A percentile compares a stretch with the other conserved stretches of the same genome.
Conservation (phyloP, 148 eudicot species). For the Gaultheria prostrata region DNA sequence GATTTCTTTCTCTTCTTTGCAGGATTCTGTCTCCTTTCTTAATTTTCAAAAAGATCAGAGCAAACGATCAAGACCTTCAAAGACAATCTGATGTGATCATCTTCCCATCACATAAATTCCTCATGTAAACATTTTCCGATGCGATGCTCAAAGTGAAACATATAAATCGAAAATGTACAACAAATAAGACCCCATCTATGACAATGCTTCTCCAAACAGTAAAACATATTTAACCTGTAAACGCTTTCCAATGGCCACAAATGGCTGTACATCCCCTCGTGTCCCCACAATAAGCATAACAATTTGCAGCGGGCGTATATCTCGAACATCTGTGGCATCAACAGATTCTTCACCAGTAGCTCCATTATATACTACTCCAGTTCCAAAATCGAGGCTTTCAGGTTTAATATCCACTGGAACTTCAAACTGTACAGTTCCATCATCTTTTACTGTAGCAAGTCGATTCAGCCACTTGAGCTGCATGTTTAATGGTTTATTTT, state of each 20-base stretch:
- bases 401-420: conserved; percentile 68
- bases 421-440: conserved; percentile 83
- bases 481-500: conserved; percentile 24
- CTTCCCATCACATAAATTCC: neutral
- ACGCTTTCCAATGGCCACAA: conserved; percentile 85
- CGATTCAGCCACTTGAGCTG: conserved; percentile 68
- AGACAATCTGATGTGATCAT: neutral
- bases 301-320: conserved; percentile 73
- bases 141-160: neutral
- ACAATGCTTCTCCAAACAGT: neutral
- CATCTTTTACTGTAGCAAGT: conserved; percentile 68
- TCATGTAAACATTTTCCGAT: neutral
- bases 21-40: neutral
- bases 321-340: conserved; percentile 39
- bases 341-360: conserved; percentile 39
- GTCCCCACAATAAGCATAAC: conserved; percentile 94
- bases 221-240: conserved; percentile 56
- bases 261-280: conserved; percentile 94
- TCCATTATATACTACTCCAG: conserved; percentile 40
- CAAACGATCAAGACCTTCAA: neutral
- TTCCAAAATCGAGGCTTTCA: conserved; percentile 41
- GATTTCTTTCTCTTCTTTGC: too few species aligned
- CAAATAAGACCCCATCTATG: neutral
- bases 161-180: neutral
- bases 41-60: neutral